Conservation (phyloP, 768 basidiomycete species). For the Leucosporidium creatinivorum region DNA sequence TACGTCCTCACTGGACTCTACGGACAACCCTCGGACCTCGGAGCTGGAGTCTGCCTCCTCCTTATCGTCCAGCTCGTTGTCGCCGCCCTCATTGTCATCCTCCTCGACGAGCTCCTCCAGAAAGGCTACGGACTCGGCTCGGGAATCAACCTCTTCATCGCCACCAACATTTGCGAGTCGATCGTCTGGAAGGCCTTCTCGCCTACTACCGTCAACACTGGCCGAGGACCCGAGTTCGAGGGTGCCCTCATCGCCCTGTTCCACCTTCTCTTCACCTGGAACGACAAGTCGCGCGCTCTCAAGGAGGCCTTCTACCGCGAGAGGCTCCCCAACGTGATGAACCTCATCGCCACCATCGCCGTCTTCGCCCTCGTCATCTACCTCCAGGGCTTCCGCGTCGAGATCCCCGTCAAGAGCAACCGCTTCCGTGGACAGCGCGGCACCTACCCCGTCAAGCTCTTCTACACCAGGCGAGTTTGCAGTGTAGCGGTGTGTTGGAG, state of each 20-base stretch:
- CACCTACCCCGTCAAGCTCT: constrained; percentile 92
- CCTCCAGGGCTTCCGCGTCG: constrained; percentile 96
- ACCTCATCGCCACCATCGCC: constrained; percentile 79
- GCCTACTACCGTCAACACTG: constrained; percentile 95
- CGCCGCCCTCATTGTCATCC: constrained; percentile 90
- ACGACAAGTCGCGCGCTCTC: constrained; percentile 93
- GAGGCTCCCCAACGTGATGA: constrained; percentile 94
- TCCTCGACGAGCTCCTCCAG: constrained; percentile 96
- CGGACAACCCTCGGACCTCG: constrained; percentile 83
- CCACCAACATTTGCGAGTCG: constrained; percentile 98
- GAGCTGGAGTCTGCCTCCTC: constrained; percentile 92
- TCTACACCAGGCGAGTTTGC: constrained; percentile 68
- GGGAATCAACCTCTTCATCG: constrained; percentile 97
- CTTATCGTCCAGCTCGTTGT: constrained; percentile 92
- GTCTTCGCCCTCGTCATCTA: constrained; percentile 96
- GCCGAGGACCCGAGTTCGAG: constrained; percentile 95
- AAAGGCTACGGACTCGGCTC: constrained; percentile 98
- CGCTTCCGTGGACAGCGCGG: constrained; percentile 93
- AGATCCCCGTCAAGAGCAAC: constrained; percentile 96
- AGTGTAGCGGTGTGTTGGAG: no score
- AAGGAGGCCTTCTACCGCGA: constrained; percentile 98
- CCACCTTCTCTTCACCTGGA: constrained; percentile 96
- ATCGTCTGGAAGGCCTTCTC: constrained; percentile 99
- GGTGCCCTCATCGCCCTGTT: constrained; percentile 92
- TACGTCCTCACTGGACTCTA: constrained; percentile 96